These are phyloP conservation scores for Tricholoma furcatifolium DNA, from an alignment of 768 basidiomycete genomes.

Conservation along the genomic window DNA sequence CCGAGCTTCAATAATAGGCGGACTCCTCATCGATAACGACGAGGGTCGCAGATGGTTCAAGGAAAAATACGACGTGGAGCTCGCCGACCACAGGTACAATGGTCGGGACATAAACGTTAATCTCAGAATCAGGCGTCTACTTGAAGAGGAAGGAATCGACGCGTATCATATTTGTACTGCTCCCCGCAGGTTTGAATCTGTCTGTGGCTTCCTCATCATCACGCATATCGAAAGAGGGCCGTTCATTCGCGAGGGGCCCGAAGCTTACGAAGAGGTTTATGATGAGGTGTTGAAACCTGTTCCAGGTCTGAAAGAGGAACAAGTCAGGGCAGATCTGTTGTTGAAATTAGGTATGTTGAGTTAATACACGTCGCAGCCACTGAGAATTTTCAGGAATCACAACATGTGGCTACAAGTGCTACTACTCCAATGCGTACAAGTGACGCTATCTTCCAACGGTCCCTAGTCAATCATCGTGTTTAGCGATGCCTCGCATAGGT, in stretches of 20 bases:
- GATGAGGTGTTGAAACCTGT: too few relatives aligned
- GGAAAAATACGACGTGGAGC: conserved; percentile 11
- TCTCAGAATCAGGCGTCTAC: conserved; percentile 6
- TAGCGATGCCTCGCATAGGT: too few relatives aligned
- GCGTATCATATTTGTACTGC: conserved; percentile 9
- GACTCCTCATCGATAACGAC: conserved; percentile 17
- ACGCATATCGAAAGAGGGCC: neutral
- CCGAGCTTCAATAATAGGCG: conserved; percentile 9
- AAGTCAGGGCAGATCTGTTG: too few relatives aligned
- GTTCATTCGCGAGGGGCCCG: too few relatives aligned
- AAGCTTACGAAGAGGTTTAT: too few relatives aligned
- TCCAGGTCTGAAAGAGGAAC: too few relatives aligned
- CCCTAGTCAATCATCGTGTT: too few relatives aligned
- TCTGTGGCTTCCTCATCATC: conserved; percentile 10
- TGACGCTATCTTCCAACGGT: neutral
- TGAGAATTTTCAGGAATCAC: neutral
- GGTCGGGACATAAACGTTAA: conserved; percentile 13
- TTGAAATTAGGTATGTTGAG: too few relatives aligned
- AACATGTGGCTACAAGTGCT: conserved; percentile 1
- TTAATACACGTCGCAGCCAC: neutral
- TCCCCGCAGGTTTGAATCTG: conserved; percentile 13
- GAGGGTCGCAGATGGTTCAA: conserved; percentile 19
- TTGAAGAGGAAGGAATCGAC: conserved; percentile 11
- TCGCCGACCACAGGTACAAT: conserved; percentile 14
- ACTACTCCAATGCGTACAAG: neutral